A percentile compares a stretch with the other conserved stretches of the same genome.
These are phyloP conservation scores for Neofusicoccum umdonicola DNA, from an alignment of 2,329 filamentous ascomycete genomes.

Conservation along the genomic window DNA sequence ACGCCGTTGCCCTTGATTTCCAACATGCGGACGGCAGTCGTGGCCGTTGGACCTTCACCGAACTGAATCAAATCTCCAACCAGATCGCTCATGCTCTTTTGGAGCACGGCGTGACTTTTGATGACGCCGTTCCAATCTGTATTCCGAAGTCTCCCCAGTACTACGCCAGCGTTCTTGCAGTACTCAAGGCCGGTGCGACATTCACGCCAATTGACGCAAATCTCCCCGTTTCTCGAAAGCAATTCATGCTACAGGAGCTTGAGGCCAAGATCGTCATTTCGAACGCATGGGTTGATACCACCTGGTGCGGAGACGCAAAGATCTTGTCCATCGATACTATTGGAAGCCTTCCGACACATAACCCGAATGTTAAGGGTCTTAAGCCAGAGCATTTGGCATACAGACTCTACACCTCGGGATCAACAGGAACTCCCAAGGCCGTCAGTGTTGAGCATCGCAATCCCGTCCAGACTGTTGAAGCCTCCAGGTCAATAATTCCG, in stretches of 20 bases:
- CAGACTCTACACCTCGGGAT: conserved; percentile 45
- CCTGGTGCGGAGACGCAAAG: conserved; percentile 18
- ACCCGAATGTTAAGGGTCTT: conserved; percentile 26
- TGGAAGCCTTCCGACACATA: conserved; percentile 19
- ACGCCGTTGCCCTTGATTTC: conserved; percentile 39
- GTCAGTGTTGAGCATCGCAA: conserved; percentile 43
- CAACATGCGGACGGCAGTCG: conserved; percentile 29
- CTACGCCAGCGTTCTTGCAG: conserved; percentile 37
- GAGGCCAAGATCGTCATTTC: conserved; percentile 30
- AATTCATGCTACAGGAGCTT: conserved; percentile 35
- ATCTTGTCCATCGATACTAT: conserved; percentile 19
- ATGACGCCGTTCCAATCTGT: conserved; percentile 37
- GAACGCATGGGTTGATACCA: conserved; percentile 3
- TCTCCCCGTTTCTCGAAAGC: conserved; percentile 34
- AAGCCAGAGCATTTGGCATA: conserved; percentile 36
- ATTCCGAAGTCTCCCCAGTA: conserved; percentile 34
- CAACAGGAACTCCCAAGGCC: conserved; percentile 44
- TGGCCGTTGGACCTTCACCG: conserved; percentile 34
- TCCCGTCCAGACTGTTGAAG: conserved; percentile 42
- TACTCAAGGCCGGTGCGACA: conserved; percentile 41
- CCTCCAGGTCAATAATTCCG: conserved; percentile 38
- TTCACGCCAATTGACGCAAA: conserved; percentile 38
- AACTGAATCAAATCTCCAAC: conserved; percentile 33
- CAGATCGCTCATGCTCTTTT: conserved; percentile 32
- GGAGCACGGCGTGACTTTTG: conserved; percentile 22